Conservation (phyloP, 768 basidiomycete genomes). For the Mycena vitilis region DNA sequence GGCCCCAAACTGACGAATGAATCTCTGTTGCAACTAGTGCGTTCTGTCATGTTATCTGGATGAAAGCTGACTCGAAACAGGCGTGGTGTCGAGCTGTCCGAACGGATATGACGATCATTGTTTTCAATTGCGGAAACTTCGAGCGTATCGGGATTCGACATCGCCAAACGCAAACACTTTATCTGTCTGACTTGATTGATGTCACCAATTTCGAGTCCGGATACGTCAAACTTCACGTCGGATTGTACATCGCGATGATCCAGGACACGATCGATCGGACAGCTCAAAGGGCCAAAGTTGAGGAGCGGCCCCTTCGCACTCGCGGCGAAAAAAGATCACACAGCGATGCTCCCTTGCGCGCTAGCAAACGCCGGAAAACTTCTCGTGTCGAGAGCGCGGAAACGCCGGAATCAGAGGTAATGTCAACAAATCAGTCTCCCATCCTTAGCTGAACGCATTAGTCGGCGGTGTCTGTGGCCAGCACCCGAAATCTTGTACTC, state of each 20-base stretch:
- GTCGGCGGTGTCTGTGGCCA: not conserved
- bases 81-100: not conserved
- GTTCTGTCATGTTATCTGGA: not conserved
- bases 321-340: no score
- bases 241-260: not conserved
- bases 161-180: slow-evolving; percentile 30
- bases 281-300: not conserved
- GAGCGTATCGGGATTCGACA: slow-evolving; percentile 35
- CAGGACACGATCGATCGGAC: not conserved
- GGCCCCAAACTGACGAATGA: not conserved
- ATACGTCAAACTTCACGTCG: not conserved
- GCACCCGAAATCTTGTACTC: not conserved
- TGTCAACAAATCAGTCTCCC: no score
- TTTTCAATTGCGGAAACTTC: slow-evolving; percentile 25
- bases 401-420: not conserved
- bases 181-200: slow-evolving; percentile 28
- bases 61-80: not conserved
- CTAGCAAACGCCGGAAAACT: not conserved
- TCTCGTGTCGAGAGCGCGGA: not conserved
- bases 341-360: no score
- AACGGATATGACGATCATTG: slow-evolving; percentile 21
- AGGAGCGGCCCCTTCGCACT: no score
- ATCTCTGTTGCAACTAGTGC: not conserved
- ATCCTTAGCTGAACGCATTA: no score
- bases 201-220: not conserved